Conservation (phyloP, 1,139 yeast genomes). For the Geotrichum histeridarum region DNA sequence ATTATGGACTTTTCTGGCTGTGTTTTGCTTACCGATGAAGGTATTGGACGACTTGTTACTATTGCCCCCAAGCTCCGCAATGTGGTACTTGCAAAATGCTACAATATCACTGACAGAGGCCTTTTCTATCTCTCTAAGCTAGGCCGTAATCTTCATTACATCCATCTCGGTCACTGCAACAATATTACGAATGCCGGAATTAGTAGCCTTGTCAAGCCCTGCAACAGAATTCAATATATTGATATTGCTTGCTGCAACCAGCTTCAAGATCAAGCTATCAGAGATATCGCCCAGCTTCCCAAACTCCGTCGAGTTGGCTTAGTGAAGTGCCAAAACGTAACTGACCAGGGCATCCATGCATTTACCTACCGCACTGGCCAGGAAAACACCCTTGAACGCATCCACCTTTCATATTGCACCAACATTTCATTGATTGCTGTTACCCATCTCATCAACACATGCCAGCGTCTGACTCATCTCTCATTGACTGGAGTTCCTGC, state of each 20-base stretch:
- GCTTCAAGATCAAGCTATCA: constrained; percentile 76
- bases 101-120: constrained; percentile 79
- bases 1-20: constrained; percentile 85
- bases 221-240: constrained; percentile 84
- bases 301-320: constrained; percentile 85
- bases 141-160: constrained; percentile 79
- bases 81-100: constrained; percentile 84
- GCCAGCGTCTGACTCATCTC: constrained; percentile 87
- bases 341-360: constrained; percentile 79
- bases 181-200: constrained; percentile 89
- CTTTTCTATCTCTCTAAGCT: constrained; percentile 64
- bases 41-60: constrained; percentile 65
- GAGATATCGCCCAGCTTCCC: constrained; percentile 71
- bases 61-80: constrained; percentile 84
- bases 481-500: constrained; percentile 87
- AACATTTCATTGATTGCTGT: constrained; percentile 51
- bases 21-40: constrained; percentile 70
- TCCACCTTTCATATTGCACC: constrained; percentile 88
- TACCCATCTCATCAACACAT: constrained; percentile 59
- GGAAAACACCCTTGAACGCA: constrained; percentile 75
- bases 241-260: constrained; percentile 94
- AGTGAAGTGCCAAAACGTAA: constrained; percentile 83
- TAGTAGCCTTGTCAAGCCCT: constrained; percentile 63
- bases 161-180: constrained; percentile 91
- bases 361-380: constrained; percentile 65